A percentile compares a stretch with the other conserved stretches of the same genome.
phyloP scores from a whole-genome alignment of 371 early-diverging fungal species.

The Syncephalastrum sp. region DNA sequence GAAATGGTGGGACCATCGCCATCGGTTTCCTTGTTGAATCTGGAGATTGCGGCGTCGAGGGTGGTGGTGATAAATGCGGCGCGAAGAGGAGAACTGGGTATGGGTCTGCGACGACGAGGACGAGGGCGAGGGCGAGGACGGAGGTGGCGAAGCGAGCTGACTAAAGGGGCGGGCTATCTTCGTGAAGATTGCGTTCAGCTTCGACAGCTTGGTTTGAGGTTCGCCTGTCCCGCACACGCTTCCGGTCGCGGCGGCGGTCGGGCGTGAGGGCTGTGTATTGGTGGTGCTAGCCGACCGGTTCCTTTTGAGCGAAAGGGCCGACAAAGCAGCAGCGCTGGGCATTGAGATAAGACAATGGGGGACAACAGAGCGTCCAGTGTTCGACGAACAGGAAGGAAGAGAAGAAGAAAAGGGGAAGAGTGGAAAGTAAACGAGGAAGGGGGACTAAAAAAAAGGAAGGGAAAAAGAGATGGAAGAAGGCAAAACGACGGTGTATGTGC shows the following conservation, averaged over 20 bases:
- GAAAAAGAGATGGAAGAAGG: slow-evolving; percentile 7
- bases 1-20: too few relatives aligned
- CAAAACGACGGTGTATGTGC: slow-evolving; percentile 1
- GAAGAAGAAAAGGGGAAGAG: background rate
- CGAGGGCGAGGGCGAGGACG: too few relatives aligned
- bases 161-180: too few relatives aligned
- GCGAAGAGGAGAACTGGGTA: too few relatives aligned
- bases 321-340: slow-evolving; percentile 31
- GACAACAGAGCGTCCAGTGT: slow-evolving; percentile 24
- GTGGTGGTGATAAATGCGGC: too few relatives aligned
- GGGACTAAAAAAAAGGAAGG: slow-evolving; percentile 8
- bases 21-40: background rate
- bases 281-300: slow-evolving; percentile 33
- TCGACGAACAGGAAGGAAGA: slow-evolving; percentile 39
- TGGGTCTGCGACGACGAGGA: too few relatives aligned
- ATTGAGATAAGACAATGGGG: slow-evolving; percentile 4
- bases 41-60: too few relatives aligned
- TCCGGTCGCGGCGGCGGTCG: background rate
- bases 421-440: background rate
- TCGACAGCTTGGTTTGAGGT: background rate
- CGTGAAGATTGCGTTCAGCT: too few relatives aligned
- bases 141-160: too few relatives aligned
- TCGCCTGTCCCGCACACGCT: slow-evolving; percentile 4
- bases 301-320: slow-evolving; percentile 41
- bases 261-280: background rate